phyloP scores from a whole-genome alignment of 176 grass and related monocot genomes.

The Oryza longistaminata region DNA sequence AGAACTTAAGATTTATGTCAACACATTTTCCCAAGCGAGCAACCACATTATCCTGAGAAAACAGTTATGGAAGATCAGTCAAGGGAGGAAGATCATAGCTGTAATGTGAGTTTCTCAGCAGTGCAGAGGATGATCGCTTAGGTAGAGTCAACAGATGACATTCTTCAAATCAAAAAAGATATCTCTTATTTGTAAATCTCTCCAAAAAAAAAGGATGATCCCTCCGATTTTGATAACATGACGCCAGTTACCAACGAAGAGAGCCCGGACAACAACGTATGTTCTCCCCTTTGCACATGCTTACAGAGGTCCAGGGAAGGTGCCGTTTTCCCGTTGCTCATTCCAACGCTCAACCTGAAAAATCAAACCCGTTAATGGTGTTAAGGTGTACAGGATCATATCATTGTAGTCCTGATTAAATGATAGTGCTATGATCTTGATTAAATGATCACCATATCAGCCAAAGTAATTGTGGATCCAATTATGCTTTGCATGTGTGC shows the following conservation, averaged over 20 bases:
- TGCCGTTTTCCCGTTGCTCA: constrained; percentile 87
- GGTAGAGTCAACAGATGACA: not conserved
- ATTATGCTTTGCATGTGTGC: not conserved
- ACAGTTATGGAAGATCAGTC: not conserved
- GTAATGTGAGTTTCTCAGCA: constrained; percentile 3
- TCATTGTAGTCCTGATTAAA: no score
- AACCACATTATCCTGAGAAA: not conserved
- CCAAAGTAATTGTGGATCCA: not conserved
- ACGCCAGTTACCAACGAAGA: constrained; percentile 30
- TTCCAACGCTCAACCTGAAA: constrained; percentile 91
- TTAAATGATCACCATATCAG: not conserved
- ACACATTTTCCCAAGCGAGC: not conserved
- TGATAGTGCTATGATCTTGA: no score
- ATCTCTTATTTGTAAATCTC: constrained; percentile 32
- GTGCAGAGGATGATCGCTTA: not conserved
- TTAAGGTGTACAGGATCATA: not conserved
- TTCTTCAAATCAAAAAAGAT: constrained; percentile 25
- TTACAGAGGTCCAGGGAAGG: constrained; percentile 87
- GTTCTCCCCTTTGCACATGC: not conserved
- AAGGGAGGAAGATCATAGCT: constrained; percentile 4
- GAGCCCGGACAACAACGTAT: not conserved
- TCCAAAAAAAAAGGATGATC: constrained; percentile 27
- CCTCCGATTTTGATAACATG: constrained; percentile 18
- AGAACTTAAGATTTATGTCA: not conserved
- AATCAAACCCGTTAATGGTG: constrained; percentile 7